A percentile compares a stretch with the other conserved stretches of the same genome.
Conservation (phyloP, 2,329 filamentous ascomycete species). For the Tolypocladium endophyticum region DNA sequence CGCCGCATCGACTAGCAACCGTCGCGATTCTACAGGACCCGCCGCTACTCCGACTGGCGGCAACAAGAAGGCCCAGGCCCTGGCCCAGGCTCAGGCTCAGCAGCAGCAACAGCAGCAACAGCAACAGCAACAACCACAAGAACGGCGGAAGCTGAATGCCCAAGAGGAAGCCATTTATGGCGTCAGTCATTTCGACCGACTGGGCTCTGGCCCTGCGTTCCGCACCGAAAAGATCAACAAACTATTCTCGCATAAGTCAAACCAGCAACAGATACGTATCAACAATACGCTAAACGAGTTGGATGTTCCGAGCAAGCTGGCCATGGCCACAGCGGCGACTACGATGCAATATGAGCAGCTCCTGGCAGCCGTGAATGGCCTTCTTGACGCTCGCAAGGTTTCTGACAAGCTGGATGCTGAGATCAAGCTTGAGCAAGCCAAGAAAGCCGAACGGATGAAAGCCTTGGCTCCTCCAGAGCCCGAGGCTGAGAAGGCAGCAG, state of each 20-base stretch:
- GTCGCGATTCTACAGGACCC: constrained; percentile 22
- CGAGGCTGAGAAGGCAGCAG: constrained; percentile 5
- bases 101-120: constrained; percentile 19
- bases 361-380: constrained; percentile 52
- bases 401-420: constrained; percentile 68
- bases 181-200: constrained; percentile 73
- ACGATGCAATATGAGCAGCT: constrained; percentile 62
- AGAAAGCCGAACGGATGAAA: constrained; percentile 43
- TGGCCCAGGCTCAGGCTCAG: not conserved
- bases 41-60: constrained; percentile 24
- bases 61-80: constrained; percentile 35
- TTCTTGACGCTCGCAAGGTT: constrained; percentile 65
- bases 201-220: constrained; percentile 80
- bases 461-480: constrained; percentile 8
- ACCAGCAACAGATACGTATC: constrained; percentile 66
- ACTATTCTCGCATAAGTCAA: constrained; percentile 65
- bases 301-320: constrained; percentile 57
- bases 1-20: constrained; percentile 28
- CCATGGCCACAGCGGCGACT: constrained; percentile 65
- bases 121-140: constrained; percentile 27
- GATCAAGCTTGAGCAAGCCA: constrained; percentile 48
- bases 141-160: constrained; percentile 60
- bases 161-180: constrained; percentile 74
- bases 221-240: constrained; percentile 75
- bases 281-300: constrained; percentile 61